phyloP scores from a whole-genome alignment of 176 grass and related monocot species.

The Avena eriantha region DNA sequence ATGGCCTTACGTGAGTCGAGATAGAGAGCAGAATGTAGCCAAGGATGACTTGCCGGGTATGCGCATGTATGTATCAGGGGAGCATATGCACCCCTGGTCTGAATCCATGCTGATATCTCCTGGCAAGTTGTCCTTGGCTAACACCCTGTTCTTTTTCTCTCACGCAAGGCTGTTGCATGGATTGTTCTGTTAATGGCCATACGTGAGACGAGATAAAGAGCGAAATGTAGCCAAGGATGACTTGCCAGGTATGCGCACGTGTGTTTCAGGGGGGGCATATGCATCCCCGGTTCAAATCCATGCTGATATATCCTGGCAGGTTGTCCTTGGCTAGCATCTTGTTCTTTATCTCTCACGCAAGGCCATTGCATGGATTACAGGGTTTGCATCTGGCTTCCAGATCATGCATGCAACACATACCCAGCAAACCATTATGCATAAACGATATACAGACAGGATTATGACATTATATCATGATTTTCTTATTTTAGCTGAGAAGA shows the following conservation, averaged over 20 bases:
- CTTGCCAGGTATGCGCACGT: conserved; percentile 55
- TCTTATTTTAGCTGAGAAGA: neutral
- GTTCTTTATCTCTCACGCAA: conserved; percentile 74
- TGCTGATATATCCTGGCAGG: conserved; percentile 53
- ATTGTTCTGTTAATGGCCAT: conserved; percentile 35
- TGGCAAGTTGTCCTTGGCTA: too few relatives aligned
- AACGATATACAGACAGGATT: neutral
- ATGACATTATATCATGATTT: neutral
- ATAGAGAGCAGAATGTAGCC: too few relatives aligned
- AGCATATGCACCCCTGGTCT: too few relatives aligned
- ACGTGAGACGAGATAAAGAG: conserved; percentile 65
- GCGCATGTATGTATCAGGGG: too few relatives aligned
- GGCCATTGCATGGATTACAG: conserved; percentile 41
- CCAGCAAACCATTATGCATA: neutral
- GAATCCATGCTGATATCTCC: too few relatives aligned
- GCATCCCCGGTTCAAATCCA: conserved; percentile 22
- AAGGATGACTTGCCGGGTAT: too few relatives aligned
- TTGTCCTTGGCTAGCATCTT: conserved; percentile 81
- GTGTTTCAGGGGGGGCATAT: neutral
- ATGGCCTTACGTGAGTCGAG: too few relatives aligned
- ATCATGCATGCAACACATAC: neutral
- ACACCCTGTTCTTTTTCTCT: too few relatives aligned
- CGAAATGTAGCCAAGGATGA: conserved; percentile 87
- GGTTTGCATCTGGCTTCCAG: neutral
- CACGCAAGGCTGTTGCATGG: too few relatives aligned